Conservation (phyloP, 495 filamentous ascomycete species). For the Penicillium salamii region DNA sequence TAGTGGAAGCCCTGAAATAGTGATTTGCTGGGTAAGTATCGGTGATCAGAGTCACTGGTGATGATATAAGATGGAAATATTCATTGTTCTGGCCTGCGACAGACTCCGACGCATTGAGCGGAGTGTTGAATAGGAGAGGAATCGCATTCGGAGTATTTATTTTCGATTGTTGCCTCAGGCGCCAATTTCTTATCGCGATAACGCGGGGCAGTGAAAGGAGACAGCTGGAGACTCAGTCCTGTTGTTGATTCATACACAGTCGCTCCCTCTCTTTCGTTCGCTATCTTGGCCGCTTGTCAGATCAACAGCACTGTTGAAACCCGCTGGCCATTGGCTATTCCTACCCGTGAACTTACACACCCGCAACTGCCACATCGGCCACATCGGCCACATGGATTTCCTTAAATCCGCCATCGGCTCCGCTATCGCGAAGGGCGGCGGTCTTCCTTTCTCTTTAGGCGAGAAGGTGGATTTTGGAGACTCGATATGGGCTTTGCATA, state of each 20-base stretch:
- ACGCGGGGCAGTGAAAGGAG: constrained; percentile 24
- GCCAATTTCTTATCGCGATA: constrained; percentile 9
- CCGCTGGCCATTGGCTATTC: constrained; percentile 5
- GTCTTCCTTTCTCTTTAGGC: constrained; percentile 87
- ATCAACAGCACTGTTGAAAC: neutral
- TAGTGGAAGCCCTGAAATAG: no score
- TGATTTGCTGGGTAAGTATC: no score
- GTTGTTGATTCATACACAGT: no score
- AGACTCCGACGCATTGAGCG: neutral
- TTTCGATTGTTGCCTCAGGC: constrained; percentile 8
- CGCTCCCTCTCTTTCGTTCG: neutral
- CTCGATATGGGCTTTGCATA: constrained; percentile 89
- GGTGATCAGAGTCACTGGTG: no score
- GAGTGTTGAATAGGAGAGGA: neutral
- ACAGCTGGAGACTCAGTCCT: neutral
- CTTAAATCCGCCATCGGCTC: constrained; percentile 96
- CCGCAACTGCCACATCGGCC: constrained; percentile 2
- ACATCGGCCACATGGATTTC: constrained; percentile 72
- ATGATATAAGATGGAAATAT: no score
- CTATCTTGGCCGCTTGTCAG: neutral
- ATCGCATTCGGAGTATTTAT: constrained; percentile 4
- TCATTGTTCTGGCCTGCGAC: no score
- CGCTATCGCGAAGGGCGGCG: constrained; percentile 89
- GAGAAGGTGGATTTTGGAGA: constrained; percentile 85
- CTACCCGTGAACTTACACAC: constrained; percentile 1